phyloP scores from a whole-genome alignment of 192 early-diverging fungal species.

The Backusella luteola region DNA sequence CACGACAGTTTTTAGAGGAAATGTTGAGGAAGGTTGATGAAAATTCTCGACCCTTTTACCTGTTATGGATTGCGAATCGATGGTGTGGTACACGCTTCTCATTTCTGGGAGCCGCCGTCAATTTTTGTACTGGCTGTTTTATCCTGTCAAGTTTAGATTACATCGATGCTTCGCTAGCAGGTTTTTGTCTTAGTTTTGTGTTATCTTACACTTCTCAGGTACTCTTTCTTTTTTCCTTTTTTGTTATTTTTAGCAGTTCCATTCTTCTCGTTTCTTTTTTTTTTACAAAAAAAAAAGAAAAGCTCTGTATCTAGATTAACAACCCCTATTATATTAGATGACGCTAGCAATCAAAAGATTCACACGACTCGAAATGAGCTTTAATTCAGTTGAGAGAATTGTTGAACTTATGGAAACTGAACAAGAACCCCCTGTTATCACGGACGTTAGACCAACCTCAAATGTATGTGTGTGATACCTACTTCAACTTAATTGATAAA shows the following conservation, averaged over 20 bases:
- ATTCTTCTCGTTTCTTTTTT: conserved; percentile 56
- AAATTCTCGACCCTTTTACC: conserved; percentile 78
- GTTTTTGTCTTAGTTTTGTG: conserved; percentile 80
- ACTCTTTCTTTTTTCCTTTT: conserved; percentile 30
- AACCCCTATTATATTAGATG: conserved; percentile 44
- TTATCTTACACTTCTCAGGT: conserved; percentile 66
- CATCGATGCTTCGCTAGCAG: conserved; percentile 78
- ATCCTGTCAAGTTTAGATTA: conserved; percentile 52
- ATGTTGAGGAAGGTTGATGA: conserved; percentile 40
- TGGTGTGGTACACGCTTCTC: conserved; percentile 85
- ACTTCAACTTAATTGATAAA: background rate
- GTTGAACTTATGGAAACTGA: conserved; percentile 78
- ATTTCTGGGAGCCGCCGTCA: conserved; percentile 68
- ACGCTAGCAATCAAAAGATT: conserved; percentile 62
- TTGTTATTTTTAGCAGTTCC: background rate
- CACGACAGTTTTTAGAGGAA: conserved; percentile 60
- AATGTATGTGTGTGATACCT: conserved; percentile 26
- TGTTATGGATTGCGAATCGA: conserved; percentile 77
- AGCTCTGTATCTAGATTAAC: conserved; percentile 73
- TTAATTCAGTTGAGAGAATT: conserved; percentile 86
- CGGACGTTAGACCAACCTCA: conserved; percentile 50
- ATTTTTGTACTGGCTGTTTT: conserved; percentile 59
- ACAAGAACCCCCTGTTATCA: conserved; percentile 69
- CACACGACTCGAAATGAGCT: conserved; percentile 76
- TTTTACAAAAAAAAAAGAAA: background rate